Base-by-base conservation (phyloP, 768 basidiomycete genomes). In the Boletus patriciae region DNA sequence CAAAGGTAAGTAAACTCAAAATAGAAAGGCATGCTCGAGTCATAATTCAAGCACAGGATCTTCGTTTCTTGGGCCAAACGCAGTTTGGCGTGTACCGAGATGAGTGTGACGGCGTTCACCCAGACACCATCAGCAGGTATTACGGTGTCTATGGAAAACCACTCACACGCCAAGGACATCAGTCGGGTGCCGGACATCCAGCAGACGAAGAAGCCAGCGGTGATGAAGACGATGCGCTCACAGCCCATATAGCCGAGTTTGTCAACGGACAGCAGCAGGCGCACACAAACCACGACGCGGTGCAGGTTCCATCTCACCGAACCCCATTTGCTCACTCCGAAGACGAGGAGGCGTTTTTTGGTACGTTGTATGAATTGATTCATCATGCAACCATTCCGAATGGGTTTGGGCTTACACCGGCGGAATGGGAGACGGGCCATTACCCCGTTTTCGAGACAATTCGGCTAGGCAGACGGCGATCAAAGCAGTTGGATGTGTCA, bases 391-490 rank as follows among this genome's bases (percentile, higher is more conserved):
- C 64, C 0, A 54, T 61, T 3, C 64, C 61, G 1, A 6, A 45
- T 5, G 43, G 62, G 6, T 66, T 63, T 45, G 50, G 61, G 2
- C 44, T 68, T 11, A 50, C 50, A 4, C 44, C 55, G 16, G 33
- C 23, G 4, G 65, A 70, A 46, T 65, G 64, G 67, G 64, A 52
- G 4, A n/a, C n/a, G 0, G 54, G 47, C 0, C 37, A 40, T 7
- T 67, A 67, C 31, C 62, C 57, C 0, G 5, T 43, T 10, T 56
- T 50, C 19, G 59, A 65, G 34, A 52, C 50, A 2, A 63, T 65
- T n/a, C 2, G 5, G 3, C 1, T 56, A 6, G 59, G 64, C 8
- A 12, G 15, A 1, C 9, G 6, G 18, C 18, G 21, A 33, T 46
- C 46, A 4, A 63, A 58, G 15, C 34, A 60, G 33, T 15, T 64